phyloP scores from a whole-genome alignment of 139 green algal species.

The Pleodorina starrii region DNA sequence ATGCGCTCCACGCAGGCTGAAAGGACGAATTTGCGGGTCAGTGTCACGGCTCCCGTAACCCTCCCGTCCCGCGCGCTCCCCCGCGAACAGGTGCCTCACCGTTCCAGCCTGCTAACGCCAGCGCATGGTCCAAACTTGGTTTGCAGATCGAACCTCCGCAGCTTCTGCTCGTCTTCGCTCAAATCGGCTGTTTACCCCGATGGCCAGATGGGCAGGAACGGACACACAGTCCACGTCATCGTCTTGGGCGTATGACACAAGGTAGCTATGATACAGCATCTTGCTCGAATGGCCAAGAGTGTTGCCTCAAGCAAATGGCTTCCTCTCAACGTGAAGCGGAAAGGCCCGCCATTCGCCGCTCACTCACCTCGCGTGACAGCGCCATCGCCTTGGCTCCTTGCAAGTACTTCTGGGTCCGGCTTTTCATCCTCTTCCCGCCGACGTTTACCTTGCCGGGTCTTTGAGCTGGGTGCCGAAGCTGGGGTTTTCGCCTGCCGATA shows the following conservation, averaged over 20 bases:
- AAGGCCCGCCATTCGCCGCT: too few species aligned
- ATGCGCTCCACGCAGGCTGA: too few species aligned
- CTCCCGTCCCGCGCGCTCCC: too few species aligned
- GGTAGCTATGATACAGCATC: neutral
- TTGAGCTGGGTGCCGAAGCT: neutral
- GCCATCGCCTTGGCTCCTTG: slow-evolving; percentile 3
- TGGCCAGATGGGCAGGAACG: neutral
- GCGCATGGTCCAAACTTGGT: slow-evolving; percentile 35
- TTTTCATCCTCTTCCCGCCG: neutral
- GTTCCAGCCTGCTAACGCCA: slow-evolving; percentile 15
- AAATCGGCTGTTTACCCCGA: slow-evolving; percentile 7
- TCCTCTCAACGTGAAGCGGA: too few species aligned
- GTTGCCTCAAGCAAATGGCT: too few species aligned
- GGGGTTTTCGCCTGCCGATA: neutral
- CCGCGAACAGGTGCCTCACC: too few species aligned
- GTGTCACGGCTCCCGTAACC: too few species aligned
- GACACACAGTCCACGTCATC: neutral
- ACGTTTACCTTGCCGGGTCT: slow-evolving; percentile 5
- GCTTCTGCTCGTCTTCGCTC: slow-evolving; percentile 29
- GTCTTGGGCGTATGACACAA: too few species aligned
- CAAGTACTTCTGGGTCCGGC: slow-evolving; percentile 7
- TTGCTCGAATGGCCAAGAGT: too few species aligned
- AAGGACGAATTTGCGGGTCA: too few species aligned
- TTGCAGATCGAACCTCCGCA: slow-evolving; percentile 36
- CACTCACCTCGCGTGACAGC: neutral